Conservation (phyloP, 352 stramenopile genomes). For the Saprolegnia parasitica region DNA sequence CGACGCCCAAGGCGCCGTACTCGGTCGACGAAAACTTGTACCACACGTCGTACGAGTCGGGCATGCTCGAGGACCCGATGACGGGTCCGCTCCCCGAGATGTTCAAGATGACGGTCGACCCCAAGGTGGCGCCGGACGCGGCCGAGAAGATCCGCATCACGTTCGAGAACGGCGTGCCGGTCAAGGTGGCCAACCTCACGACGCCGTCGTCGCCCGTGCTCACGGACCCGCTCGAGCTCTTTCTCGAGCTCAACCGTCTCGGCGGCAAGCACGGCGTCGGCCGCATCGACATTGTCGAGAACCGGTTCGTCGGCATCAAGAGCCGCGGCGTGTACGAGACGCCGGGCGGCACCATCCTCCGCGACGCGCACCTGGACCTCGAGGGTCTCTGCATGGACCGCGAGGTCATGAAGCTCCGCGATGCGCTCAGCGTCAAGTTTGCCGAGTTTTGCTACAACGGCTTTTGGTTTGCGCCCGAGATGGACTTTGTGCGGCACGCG, state of each 20-base stretch:
- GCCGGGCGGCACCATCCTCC: conserved; percentile 91
- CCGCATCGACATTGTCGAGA: conserved; percentile 99
- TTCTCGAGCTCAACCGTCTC: conserved; percentile 96
- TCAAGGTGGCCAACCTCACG: conserved; percentile 88
- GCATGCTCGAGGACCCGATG: conserved; percentile 94
- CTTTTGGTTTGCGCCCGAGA: conserved; percentile 99
- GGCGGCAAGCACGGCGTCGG: conserved; percentile 95
- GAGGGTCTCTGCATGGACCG: conserved; percentile 97
- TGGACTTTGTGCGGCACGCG: conserved; percentile 95
- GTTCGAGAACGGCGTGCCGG: conserved; percentile 94
- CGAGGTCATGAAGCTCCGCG: conserved; percentile 93
- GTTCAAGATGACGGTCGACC: conserved; percentile 98
- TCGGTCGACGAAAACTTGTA: conserved; percentile 99
- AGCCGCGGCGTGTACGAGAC: conserved; percentile 98
- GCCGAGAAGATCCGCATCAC: conserved; percentile 90
- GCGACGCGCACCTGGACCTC: conserved; percentile 84
- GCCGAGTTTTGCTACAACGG: conserved; percentile 98
- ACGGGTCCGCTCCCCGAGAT: conserved; percentile 91
- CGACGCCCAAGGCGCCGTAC: conserved; percentile 97
- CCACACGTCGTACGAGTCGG: conserved; percentile 98
- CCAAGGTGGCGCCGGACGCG: conserved; percentile 90
- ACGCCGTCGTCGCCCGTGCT: conserved; percentile 73
- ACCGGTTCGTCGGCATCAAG: conserved; percentile 99
- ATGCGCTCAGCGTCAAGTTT: conserved; percentile 93
- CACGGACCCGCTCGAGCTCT: conserved; percentile 93